phyloP scores from a whole-genome alignment of 176 grass and related monocot species.

The Sorghum bicolor region Sorghum_bicolor_NCBIv3 NC_012871.2:54407001-54407500 shows the following conservation, averaged over 20 bases:
- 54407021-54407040: slow-evolving; percentile 49
- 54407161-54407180: slow-evolving; percentile 18
- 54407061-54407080: slow-evolving; percentile 33
- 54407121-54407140: not conserved
- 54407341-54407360: no score
- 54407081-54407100: not conserved
- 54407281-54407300: slow-evolving; percentile 55
- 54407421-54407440: no score
- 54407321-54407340: no score
- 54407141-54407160: slow-evolving; percentile 14
- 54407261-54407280: slow-evolving; percentile 60
- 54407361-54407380: no score
- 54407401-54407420: no score
- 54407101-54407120: not conserved
- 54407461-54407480: no score
- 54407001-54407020: slow-evolving; percentile 58
- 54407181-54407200: slow-evolving; percentile 51
- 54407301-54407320: not conserved
- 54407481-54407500: no score
- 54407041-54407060: slow-evolving; percentile 58
- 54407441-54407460: no score
- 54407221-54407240: slow-evolving; percentile 48
- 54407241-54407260: slow-evolving; percentile 58
- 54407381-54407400: no score
- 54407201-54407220: slow-evolving; percentile 58